These are phyloP conservation scores for Calendula officinalis DNA, from an alignment of 129 eudicot species.

Conservation along the genomic window DNA sequence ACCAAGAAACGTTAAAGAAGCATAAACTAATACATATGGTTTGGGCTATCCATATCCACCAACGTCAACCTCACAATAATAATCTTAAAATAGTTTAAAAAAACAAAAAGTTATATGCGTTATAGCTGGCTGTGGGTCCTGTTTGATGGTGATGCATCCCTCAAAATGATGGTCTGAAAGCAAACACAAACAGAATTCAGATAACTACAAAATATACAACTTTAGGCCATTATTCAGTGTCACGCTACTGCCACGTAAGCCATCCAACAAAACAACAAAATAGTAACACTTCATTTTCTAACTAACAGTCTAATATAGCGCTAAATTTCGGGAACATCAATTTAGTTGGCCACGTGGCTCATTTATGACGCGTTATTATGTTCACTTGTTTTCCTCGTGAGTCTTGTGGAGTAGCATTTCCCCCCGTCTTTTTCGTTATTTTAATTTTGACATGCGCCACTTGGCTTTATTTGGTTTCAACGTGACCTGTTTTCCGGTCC, in stretches of 20 bases:
- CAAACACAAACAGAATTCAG: slow-evolving; percentile 36
- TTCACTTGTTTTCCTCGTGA: slow-evolving; percentile 38
- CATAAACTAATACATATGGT: no score
- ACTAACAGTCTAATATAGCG: slow-evolving; percentile 32
- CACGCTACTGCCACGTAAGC: slow-evolving; percentile 37
- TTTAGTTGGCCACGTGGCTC: slow-evolving; percentile 30
- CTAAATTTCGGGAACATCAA: slow-evolving; percentile 29
- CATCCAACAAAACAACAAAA: slow-evolving; percentile 23
- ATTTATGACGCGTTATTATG: slow-evolving; percentile 17
- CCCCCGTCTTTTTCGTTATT: slow-evolving; percentile 20
- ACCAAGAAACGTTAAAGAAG: no score
- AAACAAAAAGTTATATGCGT: slow-evolving; percentile 29
- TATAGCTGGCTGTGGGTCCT: slow-evolving; percentile 40
- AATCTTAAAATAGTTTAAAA: slow-evolving; percentile 17
- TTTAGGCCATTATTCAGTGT: slow-evolving; percentile 25
- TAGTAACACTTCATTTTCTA: slow-evolving; percentile 12
- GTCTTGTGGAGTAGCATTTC: background rate
- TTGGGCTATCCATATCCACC: no score
- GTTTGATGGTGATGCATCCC: slow-evolving; percentile 17
- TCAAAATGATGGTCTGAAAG: slow-evolving; percentile 33
- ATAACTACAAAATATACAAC: slow-evolving; percentile 33
- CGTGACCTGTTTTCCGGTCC: slow-evolving; percentile 9
- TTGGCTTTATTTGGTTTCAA: slow-evolving; percentile 7
- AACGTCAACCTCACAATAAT: no score
- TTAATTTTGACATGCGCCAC: slow-evolving; percentile 8